Conservation (phyloP, 2,329 filamentous ascomycete genomes). For the Sporothrix protearum region DNA sequence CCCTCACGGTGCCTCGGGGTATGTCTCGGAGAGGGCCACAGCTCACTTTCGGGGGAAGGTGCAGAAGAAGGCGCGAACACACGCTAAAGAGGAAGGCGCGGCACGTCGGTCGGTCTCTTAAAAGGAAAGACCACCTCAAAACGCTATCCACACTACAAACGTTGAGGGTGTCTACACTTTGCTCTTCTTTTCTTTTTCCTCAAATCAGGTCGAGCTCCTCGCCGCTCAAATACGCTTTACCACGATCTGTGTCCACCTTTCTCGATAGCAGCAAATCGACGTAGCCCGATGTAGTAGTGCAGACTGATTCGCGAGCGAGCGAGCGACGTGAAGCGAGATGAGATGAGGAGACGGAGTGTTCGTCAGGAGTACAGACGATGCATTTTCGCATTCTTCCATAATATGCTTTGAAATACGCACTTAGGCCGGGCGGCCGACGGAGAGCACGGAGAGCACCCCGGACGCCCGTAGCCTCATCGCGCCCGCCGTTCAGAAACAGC, state of each 20-base stretch:
- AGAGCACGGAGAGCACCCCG: conserved; percentile 38
- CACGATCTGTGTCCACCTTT: too few species aligned
- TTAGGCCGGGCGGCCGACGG: conserved; percentile 39
- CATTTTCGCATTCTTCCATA: too few species aligned
- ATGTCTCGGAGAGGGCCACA: not conserved
- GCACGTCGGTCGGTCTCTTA: not conserved
- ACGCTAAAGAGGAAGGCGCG: not conserved
- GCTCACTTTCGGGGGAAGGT: not conserved
- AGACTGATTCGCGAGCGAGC: too few species aligned
- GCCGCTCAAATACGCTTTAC: too few species aligned
- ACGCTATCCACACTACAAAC: not conserved
- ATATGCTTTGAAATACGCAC: too few species aligned
- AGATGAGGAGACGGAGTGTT: too few species aligned
- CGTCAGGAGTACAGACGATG: too few species aligned
- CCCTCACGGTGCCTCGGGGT: not conserved
- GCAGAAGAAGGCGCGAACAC: not conserved
- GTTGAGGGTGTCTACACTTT: not conserved
- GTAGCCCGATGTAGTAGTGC: conserved; percentile 39
- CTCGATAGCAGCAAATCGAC: conserved; percentile 35
- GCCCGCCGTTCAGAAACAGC: conserved; percentile 33
- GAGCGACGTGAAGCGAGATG: too few species aligned
- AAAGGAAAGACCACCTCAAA: not conserved
- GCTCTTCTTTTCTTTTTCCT: not conserved
- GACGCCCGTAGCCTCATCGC: conserved; percentile 32
- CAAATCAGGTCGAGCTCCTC: not conserved